Evolutionary conservation across 139 green algal species (phyloP), one percentile per base, ranked within the genome.

Genomic region (Chlorella vulgaris): DNA sequence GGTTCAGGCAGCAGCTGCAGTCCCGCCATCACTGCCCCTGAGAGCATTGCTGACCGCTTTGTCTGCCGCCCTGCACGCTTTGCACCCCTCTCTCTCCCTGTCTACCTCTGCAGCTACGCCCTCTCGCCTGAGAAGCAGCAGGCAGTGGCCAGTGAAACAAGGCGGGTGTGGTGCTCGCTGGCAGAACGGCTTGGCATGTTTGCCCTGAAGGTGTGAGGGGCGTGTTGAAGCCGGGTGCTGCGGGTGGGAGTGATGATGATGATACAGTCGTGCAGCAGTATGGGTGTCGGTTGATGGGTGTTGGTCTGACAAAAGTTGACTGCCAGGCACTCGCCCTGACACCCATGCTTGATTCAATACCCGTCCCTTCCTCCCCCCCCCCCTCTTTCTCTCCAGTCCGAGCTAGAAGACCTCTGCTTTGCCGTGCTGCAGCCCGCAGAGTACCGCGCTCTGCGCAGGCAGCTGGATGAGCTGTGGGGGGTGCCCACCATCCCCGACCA

Each of bases 381-480:
- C 36, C 31, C 13, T 36, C 13, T 43, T 65, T 15, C 38, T 10
- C 67, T 87, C 63, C 89, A 96, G 89, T 88, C 89, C 2, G 96
- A 99, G 88, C 91, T 99, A 84, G 96, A 99, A 84, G 96, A 99
- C 89, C 88, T 99, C 61, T 98, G 93, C 90, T 98, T 99, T 81
- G 95, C 93, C 7, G 94, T 98, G 40, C 80, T 96, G 39, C 85
- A 97, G 74, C 93, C 92, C 0, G 28, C 76, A 8, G 76, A 85
- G 42, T 96, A 93, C 89, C 81, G 82, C 61, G 43, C 39, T 7
- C 81, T 96, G 79, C 79, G 87, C 21, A 76, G 69, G 19, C 81
- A 92, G 83, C 78, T 93, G 38, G 83, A 91, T 79, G 83, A 75
- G 60, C 60, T 92, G 2, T 89, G 84, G 82, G 86, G 84, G 18